Base-by-base conservation (phyloP, 495 filamentous ascomycete genomes). In the Penicillium flavigenum region DNA sequence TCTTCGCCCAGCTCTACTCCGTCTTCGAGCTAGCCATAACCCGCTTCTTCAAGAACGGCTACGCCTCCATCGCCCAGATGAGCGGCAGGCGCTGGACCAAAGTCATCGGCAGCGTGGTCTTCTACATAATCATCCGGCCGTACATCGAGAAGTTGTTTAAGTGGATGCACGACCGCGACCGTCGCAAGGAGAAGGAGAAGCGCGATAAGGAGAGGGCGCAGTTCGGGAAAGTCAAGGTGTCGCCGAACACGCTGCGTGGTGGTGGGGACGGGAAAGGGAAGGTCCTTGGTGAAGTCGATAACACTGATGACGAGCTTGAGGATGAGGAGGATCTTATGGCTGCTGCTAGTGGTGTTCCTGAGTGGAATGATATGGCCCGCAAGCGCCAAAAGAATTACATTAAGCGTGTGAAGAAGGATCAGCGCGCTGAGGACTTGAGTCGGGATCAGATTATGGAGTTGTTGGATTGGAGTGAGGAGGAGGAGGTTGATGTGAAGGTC, bases 381-480 rank as follows among this genome's bases (percentile, higher is more conserved):
- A 83, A 82, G 75, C 79, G 87, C 39, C 83, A 88, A 70, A 80
- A 85, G 68, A 79, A 82, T 56, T 77, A 86, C 63, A 68, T 85
- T 59, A 73, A 77, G 69, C 73, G 67, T 57, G 50, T 78, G 56
- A 68, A 74, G 63, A 62, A 65, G 56, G 76, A 81, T 61, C 66
- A 70, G 16, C 68, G 74, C 32, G 78, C 81, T 32, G 74, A 72
- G 54, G 70, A 76, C 34, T 53, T 77, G 62, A 65, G 71, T 6
- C 78, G 82, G 63, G 76, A 80, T 22, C 72, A 83, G 59, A 82
- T 92, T 65, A 79, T 84, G 78, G 84, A 90, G 66, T 83, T 85
- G 63, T 73, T 91, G 71, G 77, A 85, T 61, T 79, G 64, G 83
- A 85, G 74, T 72, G 76, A 79, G 26, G 65, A 79, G 19, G 65